phyloP scores from a whole-genome alignment of 2,329 filamentous ascomycete genomes.

The Periconia digitata region DNA sequence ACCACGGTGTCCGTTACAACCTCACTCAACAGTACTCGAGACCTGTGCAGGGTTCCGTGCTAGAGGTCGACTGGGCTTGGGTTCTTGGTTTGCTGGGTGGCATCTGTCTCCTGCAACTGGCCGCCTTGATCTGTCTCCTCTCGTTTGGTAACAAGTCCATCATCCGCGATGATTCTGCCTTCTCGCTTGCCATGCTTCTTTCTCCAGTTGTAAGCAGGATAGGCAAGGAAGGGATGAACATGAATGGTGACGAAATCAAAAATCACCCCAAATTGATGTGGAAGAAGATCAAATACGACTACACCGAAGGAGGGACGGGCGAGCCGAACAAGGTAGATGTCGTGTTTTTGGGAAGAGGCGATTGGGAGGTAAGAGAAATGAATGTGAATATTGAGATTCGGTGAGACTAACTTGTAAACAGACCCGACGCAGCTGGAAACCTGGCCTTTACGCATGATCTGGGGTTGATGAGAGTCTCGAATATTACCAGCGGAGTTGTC shows the following conservation, averaged over 20 bases:
- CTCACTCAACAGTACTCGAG: constrained; percentile 17
- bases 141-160: constrained; percentile 31
- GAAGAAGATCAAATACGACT: constrained; percentile 35
- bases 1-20: constrained; percentile 31
- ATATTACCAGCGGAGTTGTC: neutral
- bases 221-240: constrained; percentile 24
- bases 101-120: constrained; percentile 30
- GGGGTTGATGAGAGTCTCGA: neutral
- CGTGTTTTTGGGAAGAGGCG: constrained; percentile 27
- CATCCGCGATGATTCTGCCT: constrained; percentile 35
- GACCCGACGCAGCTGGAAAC: constrained; percentile 29
- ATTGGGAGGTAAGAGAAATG: too few species aligned
- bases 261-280: constrained; percentile 21
- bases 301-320: constrained; percentile 24
- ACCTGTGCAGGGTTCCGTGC: constrained; percentile 27
- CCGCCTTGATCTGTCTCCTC: constrained; percentile 21
- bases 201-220: constrained; percentile 29
- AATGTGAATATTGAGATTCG: too few species aligned
- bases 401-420: too few species aligned
- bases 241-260: constrained; percentile 36
- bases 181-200: constrained; percentile 35
- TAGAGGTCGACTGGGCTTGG: constrained; percentile 34
- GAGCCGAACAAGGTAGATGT: constrained; percentile 32
- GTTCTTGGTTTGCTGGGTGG: constrained; percentile 20
- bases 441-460: constrained; percentile 26